Evolutionary conservation across 805 yeast genomes (phyloP).

Genomic region (Candida pini): DNA sequence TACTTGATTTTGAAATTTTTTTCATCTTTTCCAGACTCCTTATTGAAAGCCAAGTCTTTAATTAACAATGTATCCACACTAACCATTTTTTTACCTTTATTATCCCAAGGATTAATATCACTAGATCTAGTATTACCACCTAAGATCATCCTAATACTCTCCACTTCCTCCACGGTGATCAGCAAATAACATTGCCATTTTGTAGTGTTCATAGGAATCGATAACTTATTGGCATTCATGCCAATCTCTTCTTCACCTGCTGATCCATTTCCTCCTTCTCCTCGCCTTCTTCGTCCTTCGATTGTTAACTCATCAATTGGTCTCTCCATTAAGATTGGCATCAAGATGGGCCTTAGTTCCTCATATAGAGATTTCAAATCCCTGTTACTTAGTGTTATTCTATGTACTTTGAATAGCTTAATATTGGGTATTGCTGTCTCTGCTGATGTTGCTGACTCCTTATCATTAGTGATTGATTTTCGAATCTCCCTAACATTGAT

Average conservation of each 20-base stretch:
- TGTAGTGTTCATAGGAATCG: conserved; percentile 18
- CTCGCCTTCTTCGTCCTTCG: conserved; percentile 5
- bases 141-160: conserved; percentile 5
- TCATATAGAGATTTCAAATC: conserved; percentile 18
- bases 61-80: conserved; percentile 9
- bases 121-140: background rate
- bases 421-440: background rate
- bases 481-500: conserved; percentile 20
- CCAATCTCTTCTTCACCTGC: background rate
- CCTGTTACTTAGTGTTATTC: conserved; percentile 20
- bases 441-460: conserved; percentile 1
- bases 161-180: conserved; percentile 18
- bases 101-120: background rate
- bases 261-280: too few relatives aligned
- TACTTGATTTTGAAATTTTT: conserved; percentile 16
- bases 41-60: conserved; percentile 8
- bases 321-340: conserved; percentile 17
- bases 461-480: conserved; percentile 7
- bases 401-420: conserved; percentile 13
- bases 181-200: conserved; percentile 22
- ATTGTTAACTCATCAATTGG: conserved; percentile 15
- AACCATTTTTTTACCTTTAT: too few relatives aligned
- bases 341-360: conserved; percentile 13
- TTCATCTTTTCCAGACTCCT: conserved; percentile 6
- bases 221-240: conserved; percentile 5